Evolutionary conservation across 2,329 filamentous ascomycete species (phyloP), one percentile per base, ranked within the genome.

Genomic region (Trichoderma breve): DNA sequence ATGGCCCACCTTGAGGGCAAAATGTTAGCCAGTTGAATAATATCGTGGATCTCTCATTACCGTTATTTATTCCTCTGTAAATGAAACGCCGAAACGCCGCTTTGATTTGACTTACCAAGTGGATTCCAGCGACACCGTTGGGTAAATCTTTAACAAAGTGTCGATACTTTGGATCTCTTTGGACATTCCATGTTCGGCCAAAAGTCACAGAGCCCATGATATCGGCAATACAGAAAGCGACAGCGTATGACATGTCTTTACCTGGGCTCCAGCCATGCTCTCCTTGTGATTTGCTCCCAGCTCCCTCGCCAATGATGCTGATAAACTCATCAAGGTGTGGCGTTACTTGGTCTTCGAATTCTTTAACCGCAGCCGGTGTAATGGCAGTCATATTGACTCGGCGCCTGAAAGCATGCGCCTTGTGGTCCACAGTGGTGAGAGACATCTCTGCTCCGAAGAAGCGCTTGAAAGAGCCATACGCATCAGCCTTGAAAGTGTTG

Each of bases 191-290:
- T 14, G 71, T 73, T 39, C 64, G 67, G 8, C 71, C 71, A 65
- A 73, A 73, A 11, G 73, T 73, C 36, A 74, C 60, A n/a, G 66
- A 74, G 39, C 73, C 73, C 73, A 73, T 74, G 7, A 74, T 74
- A 32, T 74, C 72, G 36, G 73, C 68, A 43, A 74, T 73, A 24
- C 72, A 73, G 34, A 71, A 73, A 28, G 67, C 72, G n/a, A 74
- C 62, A n/a, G 57, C 36, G 26, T 64, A 65, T 2, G 68, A 68
- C 67, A 74, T 71, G 28, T 74, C 71, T 21, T 73, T 67, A 12
- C 66, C 62, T 5, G 28, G 26, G 32, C 71, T 69, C 73, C 73
- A 74, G 36, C 73, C 72, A 8, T 57, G 9, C 21, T 74, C 64
- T 24, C 68, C 71, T 28, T 64, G 53, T 12, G 26, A 24, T n/a